These are phyloP conservation scores for Rhodotorula sp. DNA, from an alignment of 1,284 basidiomycete species.

Conservation along the genomic window DNA sequence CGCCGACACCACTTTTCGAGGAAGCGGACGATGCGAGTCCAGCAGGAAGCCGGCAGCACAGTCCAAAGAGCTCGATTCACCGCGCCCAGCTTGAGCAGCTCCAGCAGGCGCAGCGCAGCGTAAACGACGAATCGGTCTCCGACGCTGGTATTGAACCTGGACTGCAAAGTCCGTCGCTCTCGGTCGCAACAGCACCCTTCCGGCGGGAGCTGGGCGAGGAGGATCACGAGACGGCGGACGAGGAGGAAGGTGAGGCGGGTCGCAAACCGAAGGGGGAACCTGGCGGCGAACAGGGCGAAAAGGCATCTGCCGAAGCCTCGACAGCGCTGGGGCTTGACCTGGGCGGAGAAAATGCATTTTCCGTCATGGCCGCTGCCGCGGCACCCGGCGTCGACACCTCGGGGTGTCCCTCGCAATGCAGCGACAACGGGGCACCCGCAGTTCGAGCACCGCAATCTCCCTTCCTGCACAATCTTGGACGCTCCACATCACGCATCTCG, in stretches of 20 bases:
- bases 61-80: not conserved
- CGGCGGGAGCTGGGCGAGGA: conserved; percentile 74
- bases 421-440: not conserved
- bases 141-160: not conserved
- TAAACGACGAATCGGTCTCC: not conserved
- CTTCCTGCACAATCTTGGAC: conserved; percentile 7
- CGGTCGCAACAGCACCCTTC: conserved; percentile 65
- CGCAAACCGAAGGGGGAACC: not conserved
- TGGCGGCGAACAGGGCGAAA: conserved; percentile 1
- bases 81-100: not conserved
- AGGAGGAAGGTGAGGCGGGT: conserved; percentile 36
- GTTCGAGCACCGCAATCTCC: conserved; percentile 49
- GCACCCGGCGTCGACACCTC: not conserved
- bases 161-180: conserved; percentile 60
- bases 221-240: conserved; percentile 58
- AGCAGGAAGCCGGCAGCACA: not conserved
- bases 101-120: conserved; percentile 51
- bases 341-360: not conserved
- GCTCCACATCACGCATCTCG: conserved; percentile 21
- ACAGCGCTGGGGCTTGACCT: conserved; percentile 20
- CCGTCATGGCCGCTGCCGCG: too few species aligned
- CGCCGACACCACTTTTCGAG: not conserved
- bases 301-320: not conserved
- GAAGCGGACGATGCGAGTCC: not conserved
- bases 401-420: too few species aligned